Evolutionary conservation across 2,329 filamentous ascomycete genomes (phyloP), one percentile per base, ranked within the genome.

Genomic region (Paecilomyces sp.): DNA sequence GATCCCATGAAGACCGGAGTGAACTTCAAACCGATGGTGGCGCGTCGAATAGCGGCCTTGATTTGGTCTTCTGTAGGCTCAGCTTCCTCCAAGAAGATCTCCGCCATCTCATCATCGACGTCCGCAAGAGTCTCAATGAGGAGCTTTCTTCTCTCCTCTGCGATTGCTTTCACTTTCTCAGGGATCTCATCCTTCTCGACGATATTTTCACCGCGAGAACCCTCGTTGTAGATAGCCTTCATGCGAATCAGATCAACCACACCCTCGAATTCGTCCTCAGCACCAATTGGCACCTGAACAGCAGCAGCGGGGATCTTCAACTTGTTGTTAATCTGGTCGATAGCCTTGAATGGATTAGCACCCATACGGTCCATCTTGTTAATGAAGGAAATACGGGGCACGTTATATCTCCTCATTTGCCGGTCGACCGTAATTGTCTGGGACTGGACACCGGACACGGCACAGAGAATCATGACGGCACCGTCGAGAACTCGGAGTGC

Each of bases 301-400:
- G 94, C 94, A 12, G 94, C 94, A 34, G 94, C 94, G 33, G 90
- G 88, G 57, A 97, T 88, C 79, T 92, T 92, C 63, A 99, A 85
- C 79, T 99, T 99, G 69, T 88, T 85, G 80, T 96, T 97, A 82
- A 99, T 97, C 79, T 97, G 92, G 50, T 99, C 93, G 60, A 99
- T 87, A 8, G 92, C 92, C 79, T 96, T 97, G 86, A 92, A 99
- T 8, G 94, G 94, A 74, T 99, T 97, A 65, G 94, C 91, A 61
- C 94, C 94, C 89, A 97, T 97, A 65, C 94, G 89, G 73, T 99
- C 94, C 93, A 99, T 97, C 83, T 99, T 99, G 82, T 99, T 99
- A 74, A 99, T 87, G 71, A 99, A 99, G 58, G 90, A 96, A 74
- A 99, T 88, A 68, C 94, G 85, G 62, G 94, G 94, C 63, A 99